phyloP scores from a whole-genome alignment of 2,329 filamentous ascomycete species.

The Alternaria ethzedia region DNA sequence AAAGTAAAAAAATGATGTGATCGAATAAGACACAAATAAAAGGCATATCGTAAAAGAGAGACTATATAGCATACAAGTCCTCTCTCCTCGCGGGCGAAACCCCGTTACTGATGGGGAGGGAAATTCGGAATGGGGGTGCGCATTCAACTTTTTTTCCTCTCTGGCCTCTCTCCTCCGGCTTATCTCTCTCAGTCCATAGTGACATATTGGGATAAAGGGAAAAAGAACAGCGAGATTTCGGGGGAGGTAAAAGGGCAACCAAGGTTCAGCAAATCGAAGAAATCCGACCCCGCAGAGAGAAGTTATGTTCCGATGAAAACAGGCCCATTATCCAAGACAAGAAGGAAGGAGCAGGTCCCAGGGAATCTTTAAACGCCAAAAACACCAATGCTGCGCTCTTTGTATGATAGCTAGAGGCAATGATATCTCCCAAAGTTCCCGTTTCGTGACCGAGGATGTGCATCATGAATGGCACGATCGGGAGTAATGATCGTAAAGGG shows the following conservation, averaged over 20 bases:
- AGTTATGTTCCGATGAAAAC: constrained; percentile 16
- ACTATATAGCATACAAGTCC: constrained; percentile 8
- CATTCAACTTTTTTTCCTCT: constrained; percentile 11
- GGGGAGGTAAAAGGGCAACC: neutral
- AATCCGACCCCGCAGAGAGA: constrained; percentile 2
- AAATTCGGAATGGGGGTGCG: neutral
- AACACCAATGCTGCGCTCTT: constrained; percentile 49
- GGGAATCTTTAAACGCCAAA: constrained; percentile 41
- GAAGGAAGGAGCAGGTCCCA: constrained; percentile 22
- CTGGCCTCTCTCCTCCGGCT: neutral
- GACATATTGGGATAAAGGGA: neutral
- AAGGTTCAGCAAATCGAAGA: neutral
- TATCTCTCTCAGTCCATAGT: neutral
- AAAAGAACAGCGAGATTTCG: neutral
- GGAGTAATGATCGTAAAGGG: constrained; percentile 39
- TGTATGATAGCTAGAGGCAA: constrained; percentile 43
- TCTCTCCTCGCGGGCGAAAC: constrained; percentile 3
- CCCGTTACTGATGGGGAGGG: neutral
- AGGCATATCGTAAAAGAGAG: constrained; percentile 6
- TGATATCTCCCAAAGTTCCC: constrained; percentile 42
- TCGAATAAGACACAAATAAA: neutral
- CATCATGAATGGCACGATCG: constrained; percentile 38
- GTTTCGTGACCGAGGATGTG: constrained; percentile 43
- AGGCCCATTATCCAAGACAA: constrained; percentile 17
- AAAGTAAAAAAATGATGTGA: neutral